Base-by-base conservation (phyloP, 768 basidiomycete genomes). In the Lentinus brumalis region DNA sequence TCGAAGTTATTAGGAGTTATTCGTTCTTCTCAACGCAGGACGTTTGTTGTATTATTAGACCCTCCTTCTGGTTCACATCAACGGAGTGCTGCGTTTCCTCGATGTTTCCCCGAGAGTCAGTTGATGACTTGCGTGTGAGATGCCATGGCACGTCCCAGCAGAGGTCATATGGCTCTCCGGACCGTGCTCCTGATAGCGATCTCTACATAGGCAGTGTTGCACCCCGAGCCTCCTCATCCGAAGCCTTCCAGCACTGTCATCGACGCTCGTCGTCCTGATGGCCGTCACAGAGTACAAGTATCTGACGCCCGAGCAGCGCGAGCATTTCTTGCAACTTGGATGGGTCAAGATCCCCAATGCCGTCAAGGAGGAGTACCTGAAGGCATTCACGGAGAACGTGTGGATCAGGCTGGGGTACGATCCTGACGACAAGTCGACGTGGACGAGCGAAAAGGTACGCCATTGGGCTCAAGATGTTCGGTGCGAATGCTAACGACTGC, bases 251-350 rank as follows among this genome's bases (percentile, higher is more conserved):
- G 35, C 11, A 35, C 35, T 6, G 21, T 26, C 21, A 35, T 7
- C 35, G 11, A 35, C 35, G 35, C 35, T 35, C 35, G 35, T 35
- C 35, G 30, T 10, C n/a, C 15, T 26, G 32, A 68, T 64, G 67
- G 50, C 54, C 3, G 57, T 63, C 18, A 21, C 53, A 18, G 65
- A 68, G 55, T 68, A 59, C 55, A 66, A 66, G 45, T 55, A 57
- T 41, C 65, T 69, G 29, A 65, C 63, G 5, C 61, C 65, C 12
- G 73, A 70, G 47, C 71, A 76, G 61, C 67, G 73, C 51, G 70
- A 67, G 14, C 74, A 76, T 56, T 76, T 76, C 61, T 63, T 76
- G 21, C 67, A 73, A 66, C 68, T 73, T 30, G 75, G 75, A 11
- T 76, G 69, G 66, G 68, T 76, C 2, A 61, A 63, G 50, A 70